Evolutionary conservation across 1,284 basidiomycete genomes (phyloP).

Genomic region (Fomitopsis pinicola): DNA sequence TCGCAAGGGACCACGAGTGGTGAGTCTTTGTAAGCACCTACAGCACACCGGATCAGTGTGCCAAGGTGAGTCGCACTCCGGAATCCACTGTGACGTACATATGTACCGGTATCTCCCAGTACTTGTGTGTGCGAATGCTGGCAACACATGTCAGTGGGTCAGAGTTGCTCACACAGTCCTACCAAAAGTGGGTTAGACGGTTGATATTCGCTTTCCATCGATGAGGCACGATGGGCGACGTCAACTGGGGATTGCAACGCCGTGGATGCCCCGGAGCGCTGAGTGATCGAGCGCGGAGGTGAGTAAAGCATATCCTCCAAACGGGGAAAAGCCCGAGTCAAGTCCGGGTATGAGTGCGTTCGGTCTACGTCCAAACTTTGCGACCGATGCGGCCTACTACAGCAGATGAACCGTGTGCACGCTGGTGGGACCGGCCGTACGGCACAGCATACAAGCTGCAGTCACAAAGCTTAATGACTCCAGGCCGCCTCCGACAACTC

Average conservation of each 20-base stretch:
- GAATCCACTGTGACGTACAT: neutral
- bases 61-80: neutral
- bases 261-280: neutral
- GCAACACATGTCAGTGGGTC: neutral
- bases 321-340: neutral
- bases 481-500: neutral
- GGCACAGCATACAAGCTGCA: too few relatives aligned
- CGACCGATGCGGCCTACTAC: too few relatives aligned
- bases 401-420: too few relatives aligned
- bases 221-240: neutral
- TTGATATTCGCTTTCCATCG: too few relatives aligned
- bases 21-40: neutral
- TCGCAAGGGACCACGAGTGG: neutral
- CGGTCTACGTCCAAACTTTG: too few relatives aligned
- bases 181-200: neutral
- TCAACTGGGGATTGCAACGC: neutral
- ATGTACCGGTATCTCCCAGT: neutral
- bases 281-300: neutral
- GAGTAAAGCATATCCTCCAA: neutral
- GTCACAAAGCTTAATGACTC: neutral
- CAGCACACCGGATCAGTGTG: neutral
- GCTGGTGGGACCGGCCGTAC: too few relatives aligned
- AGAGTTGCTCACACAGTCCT: neutral
- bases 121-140: too few relatives aligned
- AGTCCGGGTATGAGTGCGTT: neutral